Evolutionary conservation across 495 filamentous ascomycete genomes (phyloP).

Genomic region (Penicillium ochrochloron): DNA sequence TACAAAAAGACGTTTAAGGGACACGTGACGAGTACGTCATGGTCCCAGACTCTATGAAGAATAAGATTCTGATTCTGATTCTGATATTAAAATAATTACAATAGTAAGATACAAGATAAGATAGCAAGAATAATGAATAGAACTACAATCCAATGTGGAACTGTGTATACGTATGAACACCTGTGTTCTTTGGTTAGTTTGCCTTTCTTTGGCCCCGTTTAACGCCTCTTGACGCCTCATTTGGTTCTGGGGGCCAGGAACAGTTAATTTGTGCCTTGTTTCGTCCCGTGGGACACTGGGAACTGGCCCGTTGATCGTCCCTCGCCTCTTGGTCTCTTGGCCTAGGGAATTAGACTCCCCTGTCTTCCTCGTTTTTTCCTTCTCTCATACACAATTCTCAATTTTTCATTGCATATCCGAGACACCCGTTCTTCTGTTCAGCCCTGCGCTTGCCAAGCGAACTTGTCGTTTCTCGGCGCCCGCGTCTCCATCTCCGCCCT

Average conservation of each 20-base stretch:
- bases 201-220: not conserved
- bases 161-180: not conserved
- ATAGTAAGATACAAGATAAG: too few species aligned
- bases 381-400: not conserved
- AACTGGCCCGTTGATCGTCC: slow-evolving; percentile 26
- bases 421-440: not conserved
- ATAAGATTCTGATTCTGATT: too few species aligned
- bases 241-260: too few species aligned
- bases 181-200: not conserved
- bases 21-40: not conserved
- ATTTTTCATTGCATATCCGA: not conserved
- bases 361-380: not conserved
- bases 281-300: slow-evolving; percentile 30
- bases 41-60: not conserved
- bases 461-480: not conserved
- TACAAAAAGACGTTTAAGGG: not conserved
- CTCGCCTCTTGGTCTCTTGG: slow-evolving; percentile 1
- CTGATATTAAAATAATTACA: too few species aligned
- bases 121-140: not conserved
- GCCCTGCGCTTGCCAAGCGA: slow-evolving; percentile 7
- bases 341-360: slow-evolving; percentile 3
- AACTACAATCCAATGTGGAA: not conserved
- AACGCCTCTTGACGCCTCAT: not conserved
- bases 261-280: not conserved
- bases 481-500: slow-evolving; percentile 2